Conservation (phyloP, 352 stramenopile genomes). For the Globisporangium acanthophoron region DNA sequence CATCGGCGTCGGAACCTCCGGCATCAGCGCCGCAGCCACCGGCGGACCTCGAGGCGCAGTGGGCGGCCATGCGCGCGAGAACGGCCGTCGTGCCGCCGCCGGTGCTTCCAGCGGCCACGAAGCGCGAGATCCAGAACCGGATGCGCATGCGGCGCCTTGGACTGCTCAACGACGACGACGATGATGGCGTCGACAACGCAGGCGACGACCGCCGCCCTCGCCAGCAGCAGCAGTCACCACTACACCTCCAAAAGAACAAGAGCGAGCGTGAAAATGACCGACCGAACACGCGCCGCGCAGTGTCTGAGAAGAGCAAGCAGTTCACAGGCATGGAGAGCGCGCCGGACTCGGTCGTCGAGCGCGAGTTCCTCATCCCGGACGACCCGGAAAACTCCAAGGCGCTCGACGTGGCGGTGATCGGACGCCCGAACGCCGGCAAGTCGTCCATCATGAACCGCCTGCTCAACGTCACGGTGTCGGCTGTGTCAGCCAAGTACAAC, state of each 20-base stretch:
- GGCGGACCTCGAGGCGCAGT: constrained; percentile 30
- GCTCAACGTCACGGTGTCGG: constrained; percentile 76
- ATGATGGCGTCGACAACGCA: constrained; percentile 13
- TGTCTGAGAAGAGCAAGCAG: constrained; percentile 54
- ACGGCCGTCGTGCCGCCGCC: constrained; percentile 26
- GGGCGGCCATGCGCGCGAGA: constrained; percentile 35
- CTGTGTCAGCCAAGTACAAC: constrained; percentile 87
- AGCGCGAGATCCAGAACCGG: constrained; percentile 54
- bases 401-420: constrained; percentile 78
- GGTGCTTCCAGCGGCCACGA: constrained; percentile 28
- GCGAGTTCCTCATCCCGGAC: constrained; percentile 70
- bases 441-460: constrained; percentile 82
- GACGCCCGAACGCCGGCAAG: constrained; percentile 84
- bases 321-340: constrained; percentile 61
- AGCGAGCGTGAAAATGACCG: constrained; percentile 14
- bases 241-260: constrained; percentile 19
- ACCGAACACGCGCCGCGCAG: constrained; percentile 26
- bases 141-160: constrained; percentile 53
- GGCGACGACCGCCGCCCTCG: not conserved
- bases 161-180: constrained; percentile 39
- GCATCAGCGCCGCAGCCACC: not conserved
- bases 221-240: constrained; percentile 7
- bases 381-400: constrained; percentile 58
- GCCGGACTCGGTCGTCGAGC: constrained; percentile 59
- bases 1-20: not conserved